Evolutionary conservation across 768 basidiomycete genomes (phyloP).

Genomic region (Suillus discolor): DNA sequence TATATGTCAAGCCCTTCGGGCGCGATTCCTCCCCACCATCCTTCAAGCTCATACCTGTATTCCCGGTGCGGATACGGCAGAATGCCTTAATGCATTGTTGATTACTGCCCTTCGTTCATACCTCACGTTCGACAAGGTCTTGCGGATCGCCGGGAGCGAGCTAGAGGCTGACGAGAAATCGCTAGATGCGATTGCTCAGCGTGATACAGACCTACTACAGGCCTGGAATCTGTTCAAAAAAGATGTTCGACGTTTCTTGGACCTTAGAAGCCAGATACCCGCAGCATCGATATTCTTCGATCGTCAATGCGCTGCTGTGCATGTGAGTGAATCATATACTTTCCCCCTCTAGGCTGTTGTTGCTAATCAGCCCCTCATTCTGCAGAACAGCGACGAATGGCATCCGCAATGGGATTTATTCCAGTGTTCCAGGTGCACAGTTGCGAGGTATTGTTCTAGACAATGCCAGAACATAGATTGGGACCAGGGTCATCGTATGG

Average conservation of each 20-base stretch:
- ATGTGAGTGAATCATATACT: neutral
- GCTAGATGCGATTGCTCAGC: conserved; percentile 6
- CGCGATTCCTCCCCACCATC: conserved; percentile 2
- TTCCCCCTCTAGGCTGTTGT: neutral
- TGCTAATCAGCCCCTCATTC: neutral
- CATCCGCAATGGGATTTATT: conserved; percentile 8
- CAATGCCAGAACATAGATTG: conserved; percentile 6
- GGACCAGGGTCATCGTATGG: conserved; percentile 3
- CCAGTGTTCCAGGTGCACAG: conserved; percentile 7
- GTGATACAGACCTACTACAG: neutral
- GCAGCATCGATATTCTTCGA: conserved; percentile 4
- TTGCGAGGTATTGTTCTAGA: conserved; percentile 6
- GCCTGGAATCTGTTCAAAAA: conserved; percentile 3
- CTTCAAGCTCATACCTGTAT: conserved; percentile 6
- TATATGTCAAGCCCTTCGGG: conserved; percentile 7
- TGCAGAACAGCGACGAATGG: conserved; percentile 8
- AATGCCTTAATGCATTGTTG: conserved; percentile 8
- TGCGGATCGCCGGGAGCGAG: conserved; percentile 6
- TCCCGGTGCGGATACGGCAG: neutral
- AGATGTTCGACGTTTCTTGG: neutral
- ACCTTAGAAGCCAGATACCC: conserved; percentile 6
- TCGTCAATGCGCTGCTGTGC: conserved; percentile 5
- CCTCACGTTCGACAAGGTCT: conserved; percentile 7
- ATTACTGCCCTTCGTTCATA: conserved; percentile 7
- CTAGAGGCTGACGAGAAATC: conserved; percentile 5